Percentiles rank a stretch among this genome's conserved stretches.
These are phyloP conservation scores for Scedosporium apiospermum DNA, from an alignment of 2,329 filamentous ascomycete genomes.

Conservation along the genomic window DNA sequence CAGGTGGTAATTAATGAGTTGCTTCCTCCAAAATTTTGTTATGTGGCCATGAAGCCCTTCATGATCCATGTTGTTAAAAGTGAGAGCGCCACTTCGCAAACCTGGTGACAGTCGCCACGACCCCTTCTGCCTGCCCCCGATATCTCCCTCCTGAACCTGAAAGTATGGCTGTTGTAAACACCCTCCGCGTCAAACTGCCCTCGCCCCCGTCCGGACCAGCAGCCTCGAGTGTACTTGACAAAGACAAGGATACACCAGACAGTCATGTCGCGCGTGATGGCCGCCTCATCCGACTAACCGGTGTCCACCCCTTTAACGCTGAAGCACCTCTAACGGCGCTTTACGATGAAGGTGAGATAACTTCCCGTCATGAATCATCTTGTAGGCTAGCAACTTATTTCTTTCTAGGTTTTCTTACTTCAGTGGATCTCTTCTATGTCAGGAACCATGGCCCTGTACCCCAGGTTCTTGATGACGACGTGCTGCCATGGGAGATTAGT, in stretches of 20 bases:
- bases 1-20: too few relatives aligned
- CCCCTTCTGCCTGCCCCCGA: background rate
- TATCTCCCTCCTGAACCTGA: background rate
- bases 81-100: too few relatives aligned
- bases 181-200: background rate
- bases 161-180: background rate
- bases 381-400: background rate
- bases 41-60: too few relatives aligned
- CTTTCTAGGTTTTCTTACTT: slow-evolving; percentile 66
- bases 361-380: background rate
- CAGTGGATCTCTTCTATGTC: slow-evolving; percentile 82
- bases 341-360: slow-evolving; percentile 46
- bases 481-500: slow-evolving; percentile 59
- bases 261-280: slow-evolving; percentile 70
- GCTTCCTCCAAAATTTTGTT: too few relatives aligned
- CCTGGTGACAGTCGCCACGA: too few relatives aligned
- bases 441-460: slow-evolving; percentile 84
- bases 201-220: background rate
- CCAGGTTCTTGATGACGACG: slow-evolving; percentile 59
- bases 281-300: slow-evolving; percentile 76
- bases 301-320: slow-evolving; percentile 83
- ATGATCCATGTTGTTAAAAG: too few relatives aligned
- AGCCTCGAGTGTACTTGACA: slow-evolving; percentile 2
- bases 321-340: slow-evolving; percentile 73
- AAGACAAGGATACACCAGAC: slow-evolving; percentile 55